Evolutionary conservation across 768 basidiomycete genomes (phyloP).

Genomic region (Mycena latifolia): DNA sequence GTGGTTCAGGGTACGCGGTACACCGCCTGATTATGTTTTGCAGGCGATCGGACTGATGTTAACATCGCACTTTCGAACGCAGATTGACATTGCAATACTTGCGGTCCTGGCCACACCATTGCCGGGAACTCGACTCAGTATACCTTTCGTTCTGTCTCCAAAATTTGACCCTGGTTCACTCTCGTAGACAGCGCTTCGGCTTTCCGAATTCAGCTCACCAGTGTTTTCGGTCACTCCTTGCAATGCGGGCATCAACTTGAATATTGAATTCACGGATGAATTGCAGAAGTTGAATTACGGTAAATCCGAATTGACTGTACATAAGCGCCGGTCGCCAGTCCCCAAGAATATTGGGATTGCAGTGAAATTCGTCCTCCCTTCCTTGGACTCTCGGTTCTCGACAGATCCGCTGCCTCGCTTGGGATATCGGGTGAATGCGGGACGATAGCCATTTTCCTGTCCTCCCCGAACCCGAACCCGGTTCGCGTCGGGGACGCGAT

Average conservation of each 20-base stretch:
- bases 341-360: constrained; percentile 4
- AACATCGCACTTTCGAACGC: too few relatives aligned
- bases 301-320: constrained; percentile 6
- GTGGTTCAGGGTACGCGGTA: too few relatives aligned
- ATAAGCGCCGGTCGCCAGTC: constrained; percentile 4
- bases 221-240: too few relatives aligned
- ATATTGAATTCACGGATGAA: neutral
- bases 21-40: too few relatives aligned
- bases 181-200: constrained; percentile 1
- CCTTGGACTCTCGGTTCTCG: constrained; percentile 4
- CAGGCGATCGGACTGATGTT: too few relatives aligned
- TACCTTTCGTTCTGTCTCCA: constrained; percentile 4
- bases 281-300: constrained; percentile 4
- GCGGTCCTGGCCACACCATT: neutral
- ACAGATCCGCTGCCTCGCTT: constrained; percentile 5
- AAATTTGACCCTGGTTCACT: constrained; percentile 1
- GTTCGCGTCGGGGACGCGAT: constrained; percentile 9
- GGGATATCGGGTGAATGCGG: constrained; percentile 2
- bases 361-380: constrained; percentile 1
- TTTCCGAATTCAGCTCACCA: neutral
- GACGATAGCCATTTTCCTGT: constrained; percentile 2
- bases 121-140: neutral
- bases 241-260: too few relatives aligned
- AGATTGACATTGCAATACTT: too few relatives aligned
- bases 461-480: constrained; percentile 1